Base-by-base conservation (phyloP, 2,329 filamentous ascomycete species). In the Fusarium solani-melongenae region DNA sequence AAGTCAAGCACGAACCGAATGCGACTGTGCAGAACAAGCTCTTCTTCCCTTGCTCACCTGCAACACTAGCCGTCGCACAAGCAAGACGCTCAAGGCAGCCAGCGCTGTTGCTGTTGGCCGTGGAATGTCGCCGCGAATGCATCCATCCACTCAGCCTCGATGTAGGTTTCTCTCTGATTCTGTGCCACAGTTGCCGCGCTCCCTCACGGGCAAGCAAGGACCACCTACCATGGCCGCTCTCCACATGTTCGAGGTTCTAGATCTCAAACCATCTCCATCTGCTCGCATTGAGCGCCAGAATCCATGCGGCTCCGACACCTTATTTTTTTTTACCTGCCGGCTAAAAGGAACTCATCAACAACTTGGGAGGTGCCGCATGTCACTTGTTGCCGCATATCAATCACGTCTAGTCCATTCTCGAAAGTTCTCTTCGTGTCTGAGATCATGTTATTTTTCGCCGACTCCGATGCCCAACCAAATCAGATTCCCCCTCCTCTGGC, bases 391-490 rank as follows among this genome's bases (percentile, higher is more conserved):
- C 33, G 59, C 27, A 63, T 27, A 20, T 34, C 27, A 44, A 44
- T 56, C 36, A 57, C 36, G 61, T 63, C 33, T 27, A 34, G 34
- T 62, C 12, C 34, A 44, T 27, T 62, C 24, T 38, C 6, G 20
- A 12, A 31, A 20, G 17, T 61, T 60, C 39, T 55, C 31, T 62
- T 72, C 41, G 61, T 57, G 38, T 56, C 24, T 51, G 56, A 70
- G 27, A 59, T 61, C 38, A 41, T 64, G 56, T 58, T 68, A 56
- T 41, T 59, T 64, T 29, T 66, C 41, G 41, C 63, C 39, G 46
- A 76, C 73, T 76, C 75, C 75, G 60, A 69, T 74, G 41, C 70
- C 67, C 46, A 51, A 62, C 49, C 59, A 61, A 72, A 69, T 66
- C 44, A 70, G 64, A 69, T 51, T 62, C 59, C 61, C 56, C 60